These are phyloP conservation scores for Afroboletus lepidellus DNA, from an alignment of 1,284 basidiomycete genomes.

Conservation along the genomic window DNA sequence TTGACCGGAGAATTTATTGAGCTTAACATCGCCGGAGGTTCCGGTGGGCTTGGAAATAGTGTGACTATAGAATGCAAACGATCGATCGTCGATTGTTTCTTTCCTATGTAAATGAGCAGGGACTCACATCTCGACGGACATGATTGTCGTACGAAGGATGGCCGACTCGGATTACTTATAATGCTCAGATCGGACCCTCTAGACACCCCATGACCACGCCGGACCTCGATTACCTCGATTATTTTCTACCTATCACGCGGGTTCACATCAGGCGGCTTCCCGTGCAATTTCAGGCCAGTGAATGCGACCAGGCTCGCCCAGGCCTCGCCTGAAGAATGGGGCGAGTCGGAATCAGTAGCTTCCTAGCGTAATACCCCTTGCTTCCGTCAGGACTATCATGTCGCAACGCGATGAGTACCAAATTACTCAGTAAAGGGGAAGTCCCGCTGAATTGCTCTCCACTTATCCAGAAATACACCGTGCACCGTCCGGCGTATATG, in stretches of 20 bases:
- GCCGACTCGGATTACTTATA: conserved; percentile 20
- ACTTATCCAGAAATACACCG: no score
- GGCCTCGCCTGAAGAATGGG: no score
- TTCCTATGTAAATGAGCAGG: not conserved
- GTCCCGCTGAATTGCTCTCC: no score
- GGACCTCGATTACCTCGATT: not conserved
- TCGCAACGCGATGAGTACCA: no score
- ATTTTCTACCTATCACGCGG: conserved; percentile 1
- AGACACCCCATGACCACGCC: conserved; percentile 22
- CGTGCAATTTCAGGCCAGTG: conserved; percentile 3
- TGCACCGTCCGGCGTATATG: no score
- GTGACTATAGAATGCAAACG: conserved; percentile 36
- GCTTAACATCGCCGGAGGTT: conserved; percentile 38
- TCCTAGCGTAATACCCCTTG: no score
- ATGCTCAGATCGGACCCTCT: not conserved
- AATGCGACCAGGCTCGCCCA: not conserved
- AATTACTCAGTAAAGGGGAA: no score
- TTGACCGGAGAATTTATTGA: conserved; percentile 71
- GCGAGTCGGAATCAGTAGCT: no score
- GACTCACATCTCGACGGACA: conserved; percentile 61
- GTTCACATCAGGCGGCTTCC: conserved; percentile 18
- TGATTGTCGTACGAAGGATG: conserved; percentile 17
- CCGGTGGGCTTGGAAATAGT: conserved; percentile 37
- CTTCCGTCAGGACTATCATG: no score
- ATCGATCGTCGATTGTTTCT: not conserved